phyloP scores from a whole-genome alignment of 768 basidiomycete genomes.

The Hypholoma fasciculare region DNA sequence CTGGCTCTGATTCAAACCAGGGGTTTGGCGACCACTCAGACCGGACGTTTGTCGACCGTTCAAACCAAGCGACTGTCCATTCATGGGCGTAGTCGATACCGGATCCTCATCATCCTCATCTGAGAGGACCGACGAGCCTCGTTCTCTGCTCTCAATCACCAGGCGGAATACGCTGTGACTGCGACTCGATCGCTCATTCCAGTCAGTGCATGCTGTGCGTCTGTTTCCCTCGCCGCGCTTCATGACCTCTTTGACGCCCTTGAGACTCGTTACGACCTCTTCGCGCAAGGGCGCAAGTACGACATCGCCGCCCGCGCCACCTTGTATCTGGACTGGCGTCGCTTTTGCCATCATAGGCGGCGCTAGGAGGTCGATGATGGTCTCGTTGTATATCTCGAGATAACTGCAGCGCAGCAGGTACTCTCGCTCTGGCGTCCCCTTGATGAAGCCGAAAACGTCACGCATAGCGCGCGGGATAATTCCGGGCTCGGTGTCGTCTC shows the following conservation, averaged over 20 bases:
- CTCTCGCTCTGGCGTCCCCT: conserved; percentile 73
- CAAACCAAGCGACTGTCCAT: not conserved
- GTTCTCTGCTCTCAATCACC: conserved; percentile 85
- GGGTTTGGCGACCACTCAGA: conserved; percentile 41
- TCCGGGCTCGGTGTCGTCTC: conserved; percentile 82
- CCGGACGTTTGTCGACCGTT: conserved; percentile 41
- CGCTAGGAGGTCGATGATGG: conserved; percentile 82
- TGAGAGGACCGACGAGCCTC: conserved; percentile 31
- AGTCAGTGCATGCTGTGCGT: conserved; percentile 95
- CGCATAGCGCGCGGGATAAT: conserved; percentile 93
- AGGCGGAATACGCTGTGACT: conserved; percentile 94
- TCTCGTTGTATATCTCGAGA: conserved; percentile 97
- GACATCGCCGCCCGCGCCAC: conserved; percentile 59
- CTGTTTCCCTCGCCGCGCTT: conserved; percentile 84
- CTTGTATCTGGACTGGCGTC: conserved; percentile 74
- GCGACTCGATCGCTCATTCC: conserved; percentile 94
- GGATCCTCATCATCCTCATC: conserved; percentile 46
- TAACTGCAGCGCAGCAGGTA: conserved; percentile 96
- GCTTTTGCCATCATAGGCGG: conserved; percentile 54
- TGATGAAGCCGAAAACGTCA: conserved; percentile 87
- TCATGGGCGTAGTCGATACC: conserved; percentile 23
- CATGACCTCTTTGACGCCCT: conserved; percentile 83
- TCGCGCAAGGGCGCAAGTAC: conserved; percentile 79
- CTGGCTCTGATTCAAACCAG: conserved; percentile 41
- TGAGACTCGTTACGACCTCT: conserved; percentile 91